A percentile compares a stretch with the other conserved stretches of the same genome.
These are phyloP conservation scores for Trichosporon sp. DNA, from an alignment of 1,284 basidiomycete species.

Conservation along the genomic window DNA sequence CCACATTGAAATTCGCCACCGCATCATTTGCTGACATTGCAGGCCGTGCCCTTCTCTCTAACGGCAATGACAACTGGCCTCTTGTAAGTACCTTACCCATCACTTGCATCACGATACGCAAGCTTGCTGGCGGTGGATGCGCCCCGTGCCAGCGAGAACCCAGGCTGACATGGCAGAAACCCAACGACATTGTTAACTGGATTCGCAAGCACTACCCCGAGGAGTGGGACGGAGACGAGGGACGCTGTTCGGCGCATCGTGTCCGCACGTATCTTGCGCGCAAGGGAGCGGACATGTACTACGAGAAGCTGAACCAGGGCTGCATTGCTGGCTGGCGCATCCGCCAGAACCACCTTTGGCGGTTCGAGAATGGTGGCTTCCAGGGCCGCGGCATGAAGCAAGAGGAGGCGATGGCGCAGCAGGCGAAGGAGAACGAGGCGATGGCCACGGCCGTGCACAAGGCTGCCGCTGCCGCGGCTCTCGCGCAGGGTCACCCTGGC, in stretches of 20 bases:
- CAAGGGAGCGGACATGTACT: slow-evolving; percentile 57
- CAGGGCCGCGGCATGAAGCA: slow-evolving; percentile 56
- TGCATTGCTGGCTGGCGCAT: slow-evolving; percentile 54
- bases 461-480: slow-evolving; percentile 50
- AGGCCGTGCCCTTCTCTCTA: slow-evolving; percentile 51
- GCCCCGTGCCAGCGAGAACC: no score
- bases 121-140: not conserved
- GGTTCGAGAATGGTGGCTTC: slow-evolving; percentile 54
- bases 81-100: slow-evolving; percentile 38
- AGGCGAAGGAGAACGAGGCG: slow-evolving; percentile 49
- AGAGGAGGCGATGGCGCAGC: slow-evolving; percentile 51
- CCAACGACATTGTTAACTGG: slow-evolving; percentile 56
- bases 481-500: slow-evolving; percentile 53
- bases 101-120: not conserved
- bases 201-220: slow-evolving; percentile 54
- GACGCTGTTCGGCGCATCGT: slow-evolving; percentile 53
- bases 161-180: slow-evolving; percentile 45
- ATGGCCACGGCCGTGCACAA: slow-evolving; percentile 50
- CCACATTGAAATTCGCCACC: slow-evolving; percentile 19
- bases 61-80: slow-evolving; percentile 56
- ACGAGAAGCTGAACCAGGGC: slow-evolving; percentile 55
- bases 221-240: slow-evolving; percentile 56
- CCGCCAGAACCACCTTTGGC: slow-evolving; percentile 54
- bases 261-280: slow-evolving; percentile 55
- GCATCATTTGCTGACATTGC: slow-evolving; percentile 8